phyloP scores from a whole-genome alignment of 169 alveolate genomes.

The Neospora caninum region DNA sequence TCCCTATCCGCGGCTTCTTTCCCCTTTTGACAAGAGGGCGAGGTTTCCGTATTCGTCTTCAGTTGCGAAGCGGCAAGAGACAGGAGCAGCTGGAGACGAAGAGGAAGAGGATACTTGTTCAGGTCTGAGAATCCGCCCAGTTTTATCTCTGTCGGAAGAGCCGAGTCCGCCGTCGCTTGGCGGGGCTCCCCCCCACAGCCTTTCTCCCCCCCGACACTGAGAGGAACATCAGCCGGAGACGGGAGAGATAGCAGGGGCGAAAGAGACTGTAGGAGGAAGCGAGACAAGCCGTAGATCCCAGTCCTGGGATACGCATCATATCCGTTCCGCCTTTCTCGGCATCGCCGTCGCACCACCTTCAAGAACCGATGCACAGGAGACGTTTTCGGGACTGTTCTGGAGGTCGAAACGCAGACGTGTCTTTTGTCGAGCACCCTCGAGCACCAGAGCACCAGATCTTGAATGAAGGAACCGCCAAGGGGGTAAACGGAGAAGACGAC shows the following conservation, averaged over 20 bases:
- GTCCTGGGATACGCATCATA: neutral
- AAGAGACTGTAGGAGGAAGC: neutral
- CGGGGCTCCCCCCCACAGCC: neutral
- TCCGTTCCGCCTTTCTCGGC: neutral
- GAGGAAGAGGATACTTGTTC: neutral
- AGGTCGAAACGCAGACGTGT: neutral
- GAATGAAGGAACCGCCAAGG: neutral
- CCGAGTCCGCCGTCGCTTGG: neutral
- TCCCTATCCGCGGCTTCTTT: neutral
- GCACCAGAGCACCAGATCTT: neutral
- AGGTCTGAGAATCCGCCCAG: neutral
- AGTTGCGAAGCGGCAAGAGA: neutral
- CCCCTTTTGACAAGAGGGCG: no score
- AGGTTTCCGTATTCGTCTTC: neutral
- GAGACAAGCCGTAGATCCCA: neutral
- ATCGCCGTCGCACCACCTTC: neutral
- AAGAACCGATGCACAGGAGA: neutral
- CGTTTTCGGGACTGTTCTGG: neutral
- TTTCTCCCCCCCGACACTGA: neutral
- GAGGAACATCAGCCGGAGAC: neutral
- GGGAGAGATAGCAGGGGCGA: slow-evolving; percentile 20
- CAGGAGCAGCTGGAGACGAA: neutral
- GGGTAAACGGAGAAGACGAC: neutral
- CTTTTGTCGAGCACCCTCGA: neutral
- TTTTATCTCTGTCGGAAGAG: neutral